A percentile compares a stretch with the other conserved stretches of the same genome.
phyloP scores from a whole-genome alignment of 2,329 filamentous ascomycete species.

The Reticulascus tulasneorum region DNA sequence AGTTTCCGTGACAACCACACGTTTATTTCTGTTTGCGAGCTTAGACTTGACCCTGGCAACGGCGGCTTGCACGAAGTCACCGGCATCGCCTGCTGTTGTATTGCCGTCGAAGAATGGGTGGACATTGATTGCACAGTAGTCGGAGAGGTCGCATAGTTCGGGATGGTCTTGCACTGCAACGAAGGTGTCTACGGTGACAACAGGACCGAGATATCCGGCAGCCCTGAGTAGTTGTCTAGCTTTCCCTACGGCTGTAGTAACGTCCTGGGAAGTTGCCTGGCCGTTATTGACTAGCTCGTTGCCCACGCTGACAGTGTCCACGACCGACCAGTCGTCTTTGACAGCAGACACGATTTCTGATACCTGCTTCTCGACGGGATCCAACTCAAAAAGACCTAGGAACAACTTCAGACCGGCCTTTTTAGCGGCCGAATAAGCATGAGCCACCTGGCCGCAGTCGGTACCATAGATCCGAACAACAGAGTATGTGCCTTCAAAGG shows the following conservation, averaged over 20 bases:
- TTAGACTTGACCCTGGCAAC: slow-evolving; percentile 39
- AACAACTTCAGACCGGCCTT: slow-evolving; percentile 67
- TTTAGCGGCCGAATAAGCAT: slow-evolving; percentile 59
- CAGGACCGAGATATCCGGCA: slow-evolving; percentile 65
- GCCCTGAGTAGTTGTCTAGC: slow-evolving; percentile 55
- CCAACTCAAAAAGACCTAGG: slow-evolving; percentile 67
- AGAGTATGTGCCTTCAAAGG: slow-evolving; percentile 49
- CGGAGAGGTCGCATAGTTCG: slow-evolving; percentile 66
- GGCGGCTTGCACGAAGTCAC: slow-evolving; percentile 60
- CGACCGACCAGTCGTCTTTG: slow-evolving; percentile 59
- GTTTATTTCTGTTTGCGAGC: slow-evolving; percentile 44
- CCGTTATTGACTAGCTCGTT: slow-evolving; percentile 76
- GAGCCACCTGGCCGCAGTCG: slow-evolving; percentile 70
- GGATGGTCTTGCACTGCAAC: slow-evolving; percentile 63
- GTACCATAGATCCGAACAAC: slow-evolving; percentile 74
- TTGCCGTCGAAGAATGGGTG: slow-evolving; percentile 79
- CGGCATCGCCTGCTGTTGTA: slow-evolving; percentile 56
- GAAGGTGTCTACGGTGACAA: slow-evolving; percentile 80
- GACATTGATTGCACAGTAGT: slow-evolving; percentile 77
- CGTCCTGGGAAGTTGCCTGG: slow-evolving; percentile 43
- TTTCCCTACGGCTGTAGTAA: slow-evolving; percentile 54
- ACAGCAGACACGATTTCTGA: slow-evolving; percentile 56
- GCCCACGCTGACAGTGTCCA: slow-evolving; percentile 72
- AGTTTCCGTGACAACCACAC: slow-evolving; percentile 72
- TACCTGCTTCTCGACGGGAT: slow-evolving; percentile 53